Evolutionary conservation across 495 filamentous ascomycete species (phyloP).

Genomic region (Annulohypoxylon moriforme): DNA sequence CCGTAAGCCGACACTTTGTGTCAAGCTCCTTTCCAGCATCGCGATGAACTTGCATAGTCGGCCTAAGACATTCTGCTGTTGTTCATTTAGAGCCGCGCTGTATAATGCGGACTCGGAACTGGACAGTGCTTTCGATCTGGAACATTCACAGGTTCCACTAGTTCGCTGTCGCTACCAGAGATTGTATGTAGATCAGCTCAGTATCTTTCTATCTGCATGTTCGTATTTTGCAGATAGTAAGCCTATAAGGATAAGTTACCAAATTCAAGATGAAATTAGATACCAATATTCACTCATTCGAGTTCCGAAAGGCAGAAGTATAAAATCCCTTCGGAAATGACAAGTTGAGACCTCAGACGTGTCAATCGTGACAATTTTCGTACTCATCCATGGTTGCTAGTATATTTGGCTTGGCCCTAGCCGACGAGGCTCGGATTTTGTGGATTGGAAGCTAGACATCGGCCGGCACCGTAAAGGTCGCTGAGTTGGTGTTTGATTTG

Average conservation of each 20-base stretch:
- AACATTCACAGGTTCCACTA: background rate
- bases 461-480: background rate
- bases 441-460: background rate
- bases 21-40: background rate
- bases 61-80: background rate
- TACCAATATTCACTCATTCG: background rate
- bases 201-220: background rate
- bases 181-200: background rate
- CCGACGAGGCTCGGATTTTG: background rate
- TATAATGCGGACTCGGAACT: background rate
- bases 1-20: background rate
- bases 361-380: conserved; percentile 18
- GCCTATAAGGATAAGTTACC: conserved; percentile 22
- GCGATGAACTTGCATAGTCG: background rate
- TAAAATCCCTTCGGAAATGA: background rate
- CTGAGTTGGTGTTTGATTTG: conserved; percentile 13
- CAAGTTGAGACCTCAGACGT: conserved; percentile 25
- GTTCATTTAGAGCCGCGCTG: background rate
- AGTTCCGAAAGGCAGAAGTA: background rate
- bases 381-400: conserved; percentile 5
- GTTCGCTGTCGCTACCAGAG: background rate
- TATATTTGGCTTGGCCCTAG: conserved; percentile 10
- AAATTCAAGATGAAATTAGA: background rate
- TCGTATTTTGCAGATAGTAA: background rate
- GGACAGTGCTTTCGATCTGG: background rate